Evolutionary conservation across 192 early-diverging fungal species (phyloP).

Genomic region (Podila verticillata): DNA sequence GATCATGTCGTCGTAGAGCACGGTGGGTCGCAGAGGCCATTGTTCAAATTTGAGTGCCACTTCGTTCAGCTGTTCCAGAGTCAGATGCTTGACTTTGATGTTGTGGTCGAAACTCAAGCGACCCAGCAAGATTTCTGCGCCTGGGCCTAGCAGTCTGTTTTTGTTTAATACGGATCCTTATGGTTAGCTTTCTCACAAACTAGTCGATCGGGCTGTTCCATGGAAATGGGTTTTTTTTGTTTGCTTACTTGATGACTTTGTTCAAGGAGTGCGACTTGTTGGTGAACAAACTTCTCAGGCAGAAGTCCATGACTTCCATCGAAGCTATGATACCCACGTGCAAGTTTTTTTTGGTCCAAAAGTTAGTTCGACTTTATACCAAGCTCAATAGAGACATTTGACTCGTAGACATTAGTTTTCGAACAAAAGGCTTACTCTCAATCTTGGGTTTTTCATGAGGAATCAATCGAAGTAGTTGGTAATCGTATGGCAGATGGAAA

Average conservation of each 20-base stretch:
- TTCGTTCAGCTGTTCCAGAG: conserved; percentile 56
- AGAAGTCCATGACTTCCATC: conserved; percentile 35
- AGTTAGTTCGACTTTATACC: too few relatives aligned
- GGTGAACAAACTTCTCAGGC: conserved; percentile 36
- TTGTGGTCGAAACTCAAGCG: conserved; percentile 56
- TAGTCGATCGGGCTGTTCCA: neutral
- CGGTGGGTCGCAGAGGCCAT: conserved; percentile 61
- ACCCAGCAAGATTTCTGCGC: conserved; percentile 59
- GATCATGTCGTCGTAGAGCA: conserved; percentile 59
- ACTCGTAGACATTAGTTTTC: too few relatives aligned
- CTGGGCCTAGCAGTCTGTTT: conserved; percentile 58
- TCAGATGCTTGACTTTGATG: conserved; percentile 53
- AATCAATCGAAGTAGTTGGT: conserved; percentile 24
- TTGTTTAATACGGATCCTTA: neutral
- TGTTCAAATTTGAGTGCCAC: conserved; percentile 62
- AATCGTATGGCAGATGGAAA: conserved; percentile 32
- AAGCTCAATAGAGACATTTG: too few relatives aligned
- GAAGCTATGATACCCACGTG: conserved; percentile 19
- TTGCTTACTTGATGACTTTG: conserved; percentile 40
- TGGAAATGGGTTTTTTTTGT: too few relatives aligned
- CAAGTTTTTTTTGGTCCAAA: too few relatives aligned
- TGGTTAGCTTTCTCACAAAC: too few relatives aligned
- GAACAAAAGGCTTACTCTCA: conserved; percentile 18
- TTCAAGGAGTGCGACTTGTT: conserved; percentile 35
- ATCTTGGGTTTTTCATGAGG: conserved; percentile 38